These are phyloP conservation scores for Heteromeles arbutifolia DNA, from an alignment of 306 rosid genomes.

Conservation along the genomic window DNA sequence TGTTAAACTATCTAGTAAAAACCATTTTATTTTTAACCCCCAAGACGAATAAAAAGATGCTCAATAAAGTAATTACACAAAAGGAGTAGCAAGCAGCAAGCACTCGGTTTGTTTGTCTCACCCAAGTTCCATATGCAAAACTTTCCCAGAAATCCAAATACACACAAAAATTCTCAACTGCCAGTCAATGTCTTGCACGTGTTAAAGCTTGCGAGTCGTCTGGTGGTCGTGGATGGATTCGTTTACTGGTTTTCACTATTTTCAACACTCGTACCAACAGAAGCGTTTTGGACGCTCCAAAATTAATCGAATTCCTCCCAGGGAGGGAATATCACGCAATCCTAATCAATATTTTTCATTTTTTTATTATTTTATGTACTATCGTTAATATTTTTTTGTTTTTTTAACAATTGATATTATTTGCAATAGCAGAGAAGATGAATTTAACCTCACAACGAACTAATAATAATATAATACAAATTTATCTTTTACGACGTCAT, in stretches of 20 bases:
- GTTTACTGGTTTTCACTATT: neutral
- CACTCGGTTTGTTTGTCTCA: neutral
- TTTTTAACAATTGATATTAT: too few relatives aligned
- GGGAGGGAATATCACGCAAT: slow-evolving; percentile 38
- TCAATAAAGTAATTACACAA: neutral
- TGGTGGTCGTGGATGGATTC: neutral
- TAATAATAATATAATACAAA: accelerated
- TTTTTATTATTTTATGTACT: neutral
- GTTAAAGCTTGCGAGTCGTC: neutral
- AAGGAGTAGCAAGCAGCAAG: neutral
- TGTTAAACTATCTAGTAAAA: neutral
- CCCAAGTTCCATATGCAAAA: neutral
- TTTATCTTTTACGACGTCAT: accelerated
- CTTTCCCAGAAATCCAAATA: neutral
- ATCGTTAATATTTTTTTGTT: too few relatives aligned
- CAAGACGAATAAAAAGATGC: neutral
- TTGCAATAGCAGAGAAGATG: accelerated
- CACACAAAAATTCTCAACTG: neutral
- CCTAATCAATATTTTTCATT: slow-evolving; percentile 16
- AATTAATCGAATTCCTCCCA: neutral
- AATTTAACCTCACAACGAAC: accelerated
- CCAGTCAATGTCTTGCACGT: neutral
- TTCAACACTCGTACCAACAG: neutral
- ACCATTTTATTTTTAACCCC: neutral
- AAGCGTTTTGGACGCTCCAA: neutral